Conservation (phyloP, 352 stramenopile genomes). For the Globisporangium abappressorium region DNA sequence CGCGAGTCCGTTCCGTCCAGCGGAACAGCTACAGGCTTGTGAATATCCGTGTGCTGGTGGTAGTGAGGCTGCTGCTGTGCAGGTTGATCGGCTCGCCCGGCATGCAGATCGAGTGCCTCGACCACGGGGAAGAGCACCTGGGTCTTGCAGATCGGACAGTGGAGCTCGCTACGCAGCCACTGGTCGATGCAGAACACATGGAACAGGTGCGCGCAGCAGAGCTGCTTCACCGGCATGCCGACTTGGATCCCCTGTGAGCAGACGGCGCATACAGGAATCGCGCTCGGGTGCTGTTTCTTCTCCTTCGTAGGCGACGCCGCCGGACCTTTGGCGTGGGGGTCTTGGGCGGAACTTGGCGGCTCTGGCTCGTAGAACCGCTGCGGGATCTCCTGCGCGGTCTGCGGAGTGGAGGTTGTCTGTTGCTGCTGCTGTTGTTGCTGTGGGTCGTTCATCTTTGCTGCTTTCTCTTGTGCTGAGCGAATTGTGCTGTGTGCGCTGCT, state of each 20-base stretch:
- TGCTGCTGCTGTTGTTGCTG: background rate
- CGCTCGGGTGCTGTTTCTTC: slow-evolving; percentile 11
- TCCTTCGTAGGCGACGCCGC: background rate
- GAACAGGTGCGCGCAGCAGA: slow-evolving; percentile 60
- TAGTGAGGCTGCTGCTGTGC: slow-evolving; percentile 2
- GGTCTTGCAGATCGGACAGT: slow-evolving; percentile 54
- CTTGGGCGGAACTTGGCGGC: background rate
- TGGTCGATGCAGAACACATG: slow-evolving; percentile 58
- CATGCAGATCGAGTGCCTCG: slow-evolving; percentile 16
- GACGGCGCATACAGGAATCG: slow-evolving; percentile 27
- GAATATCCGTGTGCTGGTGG: slow-evolving; percentile 3
- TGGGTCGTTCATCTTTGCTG: background rate
- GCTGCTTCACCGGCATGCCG: slow-evolving; percentile 45
- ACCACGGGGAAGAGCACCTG: slow-evolving; percentile 61
- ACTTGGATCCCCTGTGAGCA: slow-evolving; percentile 34
- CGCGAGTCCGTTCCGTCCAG: slow-evolving; percentile 32
- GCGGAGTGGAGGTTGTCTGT: slow-evolving; percentile 5
- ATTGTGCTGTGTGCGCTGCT: background rate
- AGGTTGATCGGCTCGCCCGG: slow-evolving; percentile 2
- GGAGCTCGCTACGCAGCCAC: slow-evolving; percentile 39
- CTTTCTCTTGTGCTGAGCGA: background rate
- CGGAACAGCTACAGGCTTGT: slow-evolving; percentile 18
- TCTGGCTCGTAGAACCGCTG: slow-evolving; percentile 8
- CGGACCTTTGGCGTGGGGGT: background rate
- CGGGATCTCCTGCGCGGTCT: slow-evolving; percentile 15